Evolutionary conservation across 257 asterid genomes (phyloP), one percentile per base, ranked within the genome.

Genomic region (Rubia yunnanensis): DNA sequence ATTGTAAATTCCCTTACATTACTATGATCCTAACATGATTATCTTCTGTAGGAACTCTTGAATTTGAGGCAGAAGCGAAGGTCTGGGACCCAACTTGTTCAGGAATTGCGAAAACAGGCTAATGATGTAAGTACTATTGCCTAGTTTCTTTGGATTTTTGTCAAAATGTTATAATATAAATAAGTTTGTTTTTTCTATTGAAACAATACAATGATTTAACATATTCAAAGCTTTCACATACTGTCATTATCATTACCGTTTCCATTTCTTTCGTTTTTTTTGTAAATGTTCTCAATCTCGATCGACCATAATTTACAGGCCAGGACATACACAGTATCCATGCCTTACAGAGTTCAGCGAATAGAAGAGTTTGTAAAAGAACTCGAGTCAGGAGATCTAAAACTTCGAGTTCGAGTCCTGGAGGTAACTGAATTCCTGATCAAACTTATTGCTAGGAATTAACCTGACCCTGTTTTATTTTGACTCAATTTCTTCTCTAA

Each of bases 381-480:
- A 80, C 96, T 92, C 10, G 98, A 92, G 56, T 77, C 95, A 0
- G 98, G 98, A 70, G 98, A 92, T 35, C 31, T 92, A 57, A 92
- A 89, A 86, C 98, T 92, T 59, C 80, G 98, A 41, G 98, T 92
- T 63, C 86, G 98, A 67, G 98, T 92, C 58, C 92, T 92, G 41
- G 98, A 92, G 98, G 98, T 92, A 56, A 70, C 4, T 60, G 15
- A 17, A 18, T 41, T 56, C 27, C 0, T 36, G 10, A 5, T 24
- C 17, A 13, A 61, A 11, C 57, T 22, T 24, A 10, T 7, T 4
- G 10, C 17, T 27, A 14, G 35, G 61, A 26, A 15, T 23, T 54
- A 22, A 44, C 4, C 52, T 35, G 8, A 20, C 6, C 7, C 30
- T 2, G 3, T 61, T 61, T 35, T 20, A 35, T 35, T 62, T 63